Evolutionary conservation across 192 early-diverging fungal genomes (phyloP).

Genomic region (Gonapodya prolifera): DNA sequence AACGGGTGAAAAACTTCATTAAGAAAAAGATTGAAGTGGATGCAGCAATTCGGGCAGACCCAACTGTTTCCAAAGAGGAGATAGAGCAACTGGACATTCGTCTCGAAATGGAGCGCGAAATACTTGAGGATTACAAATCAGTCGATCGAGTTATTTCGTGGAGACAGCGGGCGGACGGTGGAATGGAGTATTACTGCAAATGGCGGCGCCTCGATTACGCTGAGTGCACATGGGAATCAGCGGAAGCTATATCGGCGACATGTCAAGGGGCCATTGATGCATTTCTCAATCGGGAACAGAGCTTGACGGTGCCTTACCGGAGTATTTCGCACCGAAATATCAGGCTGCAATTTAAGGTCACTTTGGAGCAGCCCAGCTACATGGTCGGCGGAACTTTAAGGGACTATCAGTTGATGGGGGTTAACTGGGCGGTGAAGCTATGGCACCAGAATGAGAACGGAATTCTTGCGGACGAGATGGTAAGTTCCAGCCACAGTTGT

Average conservation of each 20-base stretch:
- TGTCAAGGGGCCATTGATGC: slow-evolving; percentile 77
- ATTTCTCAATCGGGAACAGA: slow-evolving; percentile 66
- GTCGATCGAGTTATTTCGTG: slow-evolving; percentile 82
- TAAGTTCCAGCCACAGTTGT: not conserved
- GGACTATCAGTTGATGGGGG: slow-evolving; percentile 87
- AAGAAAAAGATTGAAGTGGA: slow-evolving; percentile 51
- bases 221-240: slow-evolving; percentile 81
- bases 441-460: slow-evolving; percentile 95
- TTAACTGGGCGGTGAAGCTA: slow-evolving; percentile 95
- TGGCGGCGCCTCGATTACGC: slow-evolving; percentile 83
- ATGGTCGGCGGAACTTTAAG: slow-evolving; percentile 75
- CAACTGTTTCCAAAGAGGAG: slow-evolving; percentile 68
- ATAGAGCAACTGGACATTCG: slow-evolving; percentile 80
- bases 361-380: slow-evolving; percentile 69
- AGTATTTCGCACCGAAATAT: slow-evolving; percentile 29
- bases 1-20: slow-evolving; percentile 80
- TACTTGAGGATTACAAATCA: slow-evolving; percentile 67
- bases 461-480: slow-evolving; percentile 86
- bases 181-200: slow-evolving; percentile 82
- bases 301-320: slow-evolving; percentile 52
- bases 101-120: slow-evolving; percentile 62
- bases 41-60: slow-evolving; percentile 37
- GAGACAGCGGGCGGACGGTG: slow-evolving; percentile 29
- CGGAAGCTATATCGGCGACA: slow-evolving; percentile 48
- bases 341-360: slow-evolving; percentile 64